Evolutionary conservation across 805 yeast species (phyloP), one percentile per base, ranked within the genome.

Genomic region (Ogataea trehalophila): DNA sequence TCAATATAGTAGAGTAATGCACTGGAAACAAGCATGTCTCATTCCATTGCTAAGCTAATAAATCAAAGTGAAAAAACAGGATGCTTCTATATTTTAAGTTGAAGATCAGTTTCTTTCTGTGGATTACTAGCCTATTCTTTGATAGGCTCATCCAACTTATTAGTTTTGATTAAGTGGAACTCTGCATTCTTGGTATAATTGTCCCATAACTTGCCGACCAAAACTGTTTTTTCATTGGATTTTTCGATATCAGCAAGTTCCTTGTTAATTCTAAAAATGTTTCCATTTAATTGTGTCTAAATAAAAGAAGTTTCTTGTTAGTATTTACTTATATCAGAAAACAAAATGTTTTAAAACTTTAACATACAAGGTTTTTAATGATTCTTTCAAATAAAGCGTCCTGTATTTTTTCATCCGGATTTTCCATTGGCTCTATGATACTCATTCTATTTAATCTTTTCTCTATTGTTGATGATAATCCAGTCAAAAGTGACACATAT

Each of bases 401-500:
- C 60, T 88, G 96, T 6, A 79, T 85, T 60, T 84, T 85, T 57
- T 86, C 91, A 59, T 87, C 91, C 4, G 96, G 96, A 57, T 87
- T 87, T 66, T 87, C 89, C 95, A 87, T 86, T 37, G 42, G 51
- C 29, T 51, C 55, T 33, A 45, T 38, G 44, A 34, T 49, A 39
- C 37, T 52, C 43, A 41, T 41, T 17, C 6, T 33, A 16, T 16
- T 23, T 14, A 26, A 9, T 6, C 31, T 26, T n/a, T n/a, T 26
- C 13, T 26, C 31, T 26, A 26, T 26, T 4, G 4, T 26, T 26
- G 31, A 3, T 26, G 9, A 26, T 26, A 26, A 11, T 9, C 31
- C 13, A 26, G 9, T 11, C 11, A 26, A 26, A 8, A 26, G 31
- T 26, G 1, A 20, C 9, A 26, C 9, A 26, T 2, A 26, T 26